Conservation (phyloP, 257 asterid genomes). For the Rauvolfia tetraphylla region DNA sequence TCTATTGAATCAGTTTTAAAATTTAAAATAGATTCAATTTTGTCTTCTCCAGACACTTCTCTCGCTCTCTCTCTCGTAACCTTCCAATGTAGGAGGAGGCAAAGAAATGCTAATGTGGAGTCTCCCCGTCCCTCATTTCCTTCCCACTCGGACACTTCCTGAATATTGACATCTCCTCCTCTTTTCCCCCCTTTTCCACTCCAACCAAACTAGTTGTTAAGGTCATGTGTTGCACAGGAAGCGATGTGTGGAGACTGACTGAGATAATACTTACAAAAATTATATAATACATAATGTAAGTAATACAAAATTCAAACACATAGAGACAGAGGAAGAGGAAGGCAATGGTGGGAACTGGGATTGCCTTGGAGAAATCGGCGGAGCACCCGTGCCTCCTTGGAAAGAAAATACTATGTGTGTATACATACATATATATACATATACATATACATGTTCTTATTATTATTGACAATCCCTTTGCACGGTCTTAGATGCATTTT, state of each 20-base stretch:
- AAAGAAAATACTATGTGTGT: background rate
- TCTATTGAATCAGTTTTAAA: no score
- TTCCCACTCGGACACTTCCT: no score
- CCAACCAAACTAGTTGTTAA: no score
- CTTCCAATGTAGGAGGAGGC: no score
- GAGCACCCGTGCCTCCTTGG: conserved; percentile 44
- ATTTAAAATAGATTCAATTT: no score
- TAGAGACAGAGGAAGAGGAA: conserved; percentile 16
- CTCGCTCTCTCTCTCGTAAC: no score
- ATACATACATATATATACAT: no score
- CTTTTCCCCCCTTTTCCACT: no score
- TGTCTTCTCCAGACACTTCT: no score
- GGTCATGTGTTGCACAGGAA: conserved; percentile 20
- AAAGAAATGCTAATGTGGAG: no score
- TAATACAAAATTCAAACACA: conserved; percentile 2
- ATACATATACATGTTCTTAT: background rate
- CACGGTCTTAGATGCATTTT: conserved; percentile 26
- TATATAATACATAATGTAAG: background rate
- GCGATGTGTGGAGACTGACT: conserved; percentile 7
- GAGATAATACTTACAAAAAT: background rate
- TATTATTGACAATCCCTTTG: conserved; percentile 12
- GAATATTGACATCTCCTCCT: no score
- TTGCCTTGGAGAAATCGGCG: conserved; percentile 41
- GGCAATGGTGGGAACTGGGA: conserved; percentile 29
- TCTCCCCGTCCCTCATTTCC: no score